phyloP scores from a whole-genome alignment of 2,329 filamentous ascomycete species.

The Fusarium verrucosum region DNA sequence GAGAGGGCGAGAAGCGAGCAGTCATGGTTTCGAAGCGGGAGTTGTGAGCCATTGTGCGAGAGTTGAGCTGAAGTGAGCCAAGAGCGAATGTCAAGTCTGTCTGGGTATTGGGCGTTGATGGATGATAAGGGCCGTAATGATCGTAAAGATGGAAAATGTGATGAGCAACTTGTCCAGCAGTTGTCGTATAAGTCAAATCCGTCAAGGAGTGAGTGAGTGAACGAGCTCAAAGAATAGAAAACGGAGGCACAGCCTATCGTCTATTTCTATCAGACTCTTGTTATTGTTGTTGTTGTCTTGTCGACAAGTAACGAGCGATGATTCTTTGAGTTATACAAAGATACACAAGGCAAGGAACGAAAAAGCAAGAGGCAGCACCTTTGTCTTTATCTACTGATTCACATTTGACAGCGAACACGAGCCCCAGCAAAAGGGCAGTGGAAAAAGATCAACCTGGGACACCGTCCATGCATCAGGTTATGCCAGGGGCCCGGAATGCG shows the following conservation, averaged over 20 bases:
- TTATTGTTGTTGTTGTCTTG: constrained; percentile 5
- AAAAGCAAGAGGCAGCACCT: background rate
- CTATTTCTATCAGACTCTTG: constrained; percentile 21
- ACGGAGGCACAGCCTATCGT: constrained; percentile 41
- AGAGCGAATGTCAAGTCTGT: background rate
- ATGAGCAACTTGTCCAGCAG: constrained; percentile 42
- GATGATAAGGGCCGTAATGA: background rate
- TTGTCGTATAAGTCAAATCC: constrained; percentile 7
- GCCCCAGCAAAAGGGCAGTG: constrained; percentile 15
- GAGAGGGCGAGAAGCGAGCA: constrained; percentile 60
- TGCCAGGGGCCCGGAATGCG: constrained; percentile 30
- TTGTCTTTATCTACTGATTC: constrained; percentile 21
- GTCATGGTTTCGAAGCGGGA: constrained; percentile 61
- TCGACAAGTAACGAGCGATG: constrained; percentile 18
- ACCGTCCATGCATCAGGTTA: constrained; percentile 32
- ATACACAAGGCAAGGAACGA: constrained; percentile 1
- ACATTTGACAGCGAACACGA: background rate
- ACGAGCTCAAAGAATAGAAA: constrained; percentile 10
- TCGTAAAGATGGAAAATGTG: background rate
- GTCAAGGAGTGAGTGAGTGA: constrained; percentile 25
- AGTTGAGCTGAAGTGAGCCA: background rate
- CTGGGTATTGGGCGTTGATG: constrained; percentile 1
- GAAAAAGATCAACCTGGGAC: background rate
- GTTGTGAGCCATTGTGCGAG: constrained; percentile 31
- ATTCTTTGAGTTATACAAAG: constrained; percentile 25